Conservation (phyloP, 345 rosid species). For the Eucalyptus coolabah region DNA sequence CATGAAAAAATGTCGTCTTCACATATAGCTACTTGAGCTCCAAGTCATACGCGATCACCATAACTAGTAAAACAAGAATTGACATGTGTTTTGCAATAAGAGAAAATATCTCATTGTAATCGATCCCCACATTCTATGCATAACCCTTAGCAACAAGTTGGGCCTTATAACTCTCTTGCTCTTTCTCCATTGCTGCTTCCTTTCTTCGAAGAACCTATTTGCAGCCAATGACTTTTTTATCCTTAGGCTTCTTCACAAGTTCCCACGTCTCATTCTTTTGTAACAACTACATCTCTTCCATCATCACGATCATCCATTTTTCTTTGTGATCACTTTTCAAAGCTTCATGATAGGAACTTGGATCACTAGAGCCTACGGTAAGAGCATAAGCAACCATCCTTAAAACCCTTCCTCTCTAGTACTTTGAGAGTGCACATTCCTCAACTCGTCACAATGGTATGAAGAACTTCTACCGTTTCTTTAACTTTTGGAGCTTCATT, state of each 20-base stretch:
- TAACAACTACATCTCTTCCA: background rate
- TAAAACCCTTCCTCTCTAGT: background rate
- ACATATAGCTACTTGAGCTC: background rate
- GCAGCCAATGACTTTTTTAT: background rate
- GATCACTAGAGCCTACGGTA: fast-evolving
- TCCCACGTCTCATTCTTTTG: background rate
- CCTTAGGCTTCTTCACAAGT: background rate
- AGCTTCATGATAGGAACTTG: background rate
- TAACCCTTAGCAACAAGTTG: background rate
- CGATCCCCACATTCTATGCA: background rate
- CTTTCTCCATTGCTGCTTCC: background rate
- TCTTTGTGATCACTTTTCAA: background rate
- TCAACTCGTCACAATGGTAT: background rate
- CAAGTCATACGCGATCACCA: background rate
- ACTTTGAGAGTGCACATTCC: background rate
- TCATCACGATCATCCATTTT: background rate
- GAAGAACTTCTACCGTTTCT: background rate
- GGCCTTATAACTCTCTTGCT: background rate
- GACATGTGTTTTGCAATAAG: background rate
- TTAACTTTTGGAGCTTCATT: background rate
- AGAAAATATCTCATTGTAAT: background rate
- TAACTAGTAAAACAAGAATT: background rate
- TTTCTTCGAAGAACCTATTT: background rate
- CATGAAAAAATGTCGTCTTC: background rate
- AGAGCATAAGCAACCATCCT: background rate